These are phyloP conservation scores for Dacryopinax spathularia DNA, from an alignment of 768 basidiomycete genomes.

Conservation along the genomic window DNA sequence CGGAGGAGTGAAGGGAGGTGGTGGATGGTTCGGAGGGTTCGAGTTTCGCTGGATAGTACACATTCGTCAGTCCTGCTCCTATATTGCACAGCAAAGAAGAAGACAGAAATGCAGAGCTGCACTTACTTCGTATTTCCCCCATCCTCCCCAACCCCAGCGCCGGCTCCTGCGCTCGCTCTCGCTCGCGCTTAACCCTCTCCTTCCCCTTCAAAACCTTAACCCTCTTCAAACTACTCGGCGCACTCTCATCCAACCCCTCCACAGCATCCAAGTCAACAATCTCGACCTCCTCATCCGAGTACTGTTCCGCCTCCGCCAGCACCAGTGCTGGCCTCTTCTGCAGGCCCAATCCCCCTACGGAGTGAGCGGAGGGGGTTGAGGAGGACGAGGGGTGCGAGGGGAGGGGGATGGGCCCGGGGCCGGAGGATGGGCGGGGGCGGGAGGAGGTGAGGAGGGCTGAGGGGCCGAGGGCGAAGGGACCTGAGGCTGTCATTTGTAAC, in stretches of 20 bases:
- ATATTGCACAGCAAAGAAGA: not conserved
- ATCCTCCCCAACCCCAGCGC: constrained; percentile 20
- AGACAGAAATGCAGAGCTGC: not conserved
- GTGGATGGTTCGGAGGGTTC: constrained; percentile 6
- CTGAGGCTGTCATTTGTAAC: not conserved
- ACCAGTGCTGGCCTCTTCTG: not conserved
- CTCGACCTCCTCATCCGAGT: constrained; percentile 80
- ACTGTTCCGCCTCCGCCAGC: constrained; percentile 36
- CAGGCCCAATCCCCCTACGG: not conserved
- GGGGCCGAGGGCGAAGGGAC: not conserved
- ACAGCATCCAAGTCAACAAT: constrained; percentile 74
- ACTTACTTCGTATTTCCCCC: constrained; percentile 27
- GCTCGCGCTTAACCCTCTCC: constrained; percentile 20
- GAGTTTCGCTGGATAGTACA: not conserved
- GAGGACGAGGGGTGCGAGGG: not conserved
- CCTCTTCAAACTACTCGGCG: constrained; percentile 55
- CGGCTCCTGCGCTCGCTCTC: constrained; percentile 33
- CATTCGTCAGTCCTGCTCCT: no score
- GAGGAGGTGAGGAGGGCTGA: not conserved
- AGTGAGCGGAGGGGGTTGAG: not conserved
- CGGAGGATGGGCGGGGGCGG: not conserved
- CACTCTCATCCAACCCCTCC: constrained; percentile 73
- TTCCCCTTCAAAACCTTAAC: constrained; percentile 29
- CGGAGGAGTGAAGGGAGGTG: constrained; percentile 5
- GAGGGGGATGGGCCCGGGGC: not conserved